phyloP scores from a whole-genome alignment of 176 grass and related monocot genomes.

The Oryza glaberrima region DNA sequence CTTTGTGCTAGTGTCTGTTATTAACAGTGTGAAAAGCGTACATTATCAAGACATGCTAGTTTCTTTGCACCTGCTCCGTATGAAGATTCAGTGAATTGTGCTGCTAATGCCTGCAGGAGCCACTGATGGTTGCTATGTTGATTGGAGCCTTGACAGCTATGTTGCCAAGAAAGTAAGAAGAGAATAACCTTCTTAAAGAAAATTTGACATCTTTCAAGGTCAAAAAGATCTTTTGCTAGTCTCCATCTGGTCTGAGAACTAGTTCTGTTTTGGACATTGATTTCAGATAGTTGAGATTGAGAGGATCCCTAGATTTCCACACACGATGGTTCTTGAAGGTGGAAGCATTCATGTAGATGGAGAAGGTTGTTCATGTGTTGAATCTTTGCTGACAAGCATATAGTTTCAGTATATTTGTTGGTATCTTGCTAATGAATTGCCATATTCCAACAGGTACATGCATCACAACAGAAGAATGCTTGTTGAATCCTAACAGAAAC shows the following conservation, averaged over 20 bases:
- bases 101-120: conserved; percentile 46
- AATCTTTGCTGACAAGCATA: background rate
- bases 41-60: background rate
- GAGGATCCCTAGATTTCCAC: conserved; percentile 66
- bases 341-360: conserved; percentile 97
- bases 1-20: background rate
- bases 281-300: conserved; percentile 78
- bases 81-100: background rate
- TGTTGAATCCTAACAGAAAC: conserved; percentile 87
- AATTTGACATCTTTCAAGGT: conserved; percentile 10
- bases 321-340: conserved; percentile 90
- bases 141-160: conserved; percentile 76
- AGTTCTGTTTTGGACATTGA: background rate
- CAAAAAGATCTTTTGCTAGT: background rate
- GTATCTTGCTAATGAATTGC: background rate
- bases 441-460: conserved; percentile 75
- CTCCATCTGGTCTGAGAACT: background rate
- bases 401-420: conserved; percentile 1
- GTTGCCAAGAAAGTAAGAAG: conserved; percentile 76
- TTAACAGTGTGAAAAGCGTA: background rate
- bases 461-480: conserved; percentile 93
- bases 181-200: background rate
- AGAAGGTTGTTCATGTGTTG: conserved; percentile 59
- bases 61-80: no score
- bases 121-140: conserved; percentile 72